Conservation (phyloP, 192 early-diverging fungal species). For the Backusella circina region DNA sequence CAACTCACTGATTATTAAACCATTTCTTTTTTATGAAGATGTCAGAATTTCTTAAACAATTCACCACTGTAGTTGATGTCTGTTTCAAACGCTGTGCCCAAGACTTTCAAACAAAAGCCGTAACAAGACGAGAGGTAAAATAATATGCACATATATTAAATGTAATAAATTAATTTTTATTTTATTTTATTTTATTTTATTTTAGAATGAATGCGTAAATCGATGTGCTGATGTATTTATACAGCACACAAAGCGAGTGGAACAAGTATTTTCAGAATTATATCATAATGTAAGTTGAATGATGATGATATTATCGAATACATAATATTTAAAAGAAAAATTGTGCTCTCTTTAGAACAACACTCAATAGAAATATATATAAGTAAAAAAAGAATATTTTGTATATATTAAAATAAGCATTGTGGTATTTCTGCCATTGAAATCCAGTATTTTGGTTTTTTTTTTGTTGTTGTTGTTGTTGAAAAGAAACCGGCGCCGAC, state of each 20-base stretch:
- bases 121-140: conserved; percentile 79
- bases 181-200: background rate
- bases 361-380: background rate
- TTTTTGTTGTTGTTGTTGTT: too few relatives aligned
- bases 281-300: background rate
- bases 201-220: conserved; percentile 75
- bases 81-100: conserved; percentile 94
- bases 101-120: conserved; percentile 92
- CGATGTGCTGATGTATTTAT: conserved; percentile 94
- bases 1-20: background rate
- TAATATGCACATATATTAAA: background rate
- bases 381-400: too few relatives aligned
- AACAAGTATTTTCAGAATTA: conserved; percentile 73
- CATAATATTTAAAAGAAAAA: too few relatives aligned
- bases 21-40: conserved; percentile 49
- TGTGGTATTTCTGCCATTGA: background rate
- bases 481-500: background rate
- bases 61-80: conserved; percentile 77
- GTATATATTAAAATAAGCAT: background rate
- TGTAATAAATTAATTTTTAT: background rate
- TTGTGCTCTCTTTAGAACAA: background rate
- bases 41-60: conserved; percentile 86
- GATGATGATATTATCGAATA: background rate
- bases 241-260: conserved; percentile 92
- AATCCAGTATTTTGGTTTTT: background rate